Evolutionary conservation across 371 early-diverging fungal species (phyloP).

Genomic region (Massospora cicadina): DNA sequence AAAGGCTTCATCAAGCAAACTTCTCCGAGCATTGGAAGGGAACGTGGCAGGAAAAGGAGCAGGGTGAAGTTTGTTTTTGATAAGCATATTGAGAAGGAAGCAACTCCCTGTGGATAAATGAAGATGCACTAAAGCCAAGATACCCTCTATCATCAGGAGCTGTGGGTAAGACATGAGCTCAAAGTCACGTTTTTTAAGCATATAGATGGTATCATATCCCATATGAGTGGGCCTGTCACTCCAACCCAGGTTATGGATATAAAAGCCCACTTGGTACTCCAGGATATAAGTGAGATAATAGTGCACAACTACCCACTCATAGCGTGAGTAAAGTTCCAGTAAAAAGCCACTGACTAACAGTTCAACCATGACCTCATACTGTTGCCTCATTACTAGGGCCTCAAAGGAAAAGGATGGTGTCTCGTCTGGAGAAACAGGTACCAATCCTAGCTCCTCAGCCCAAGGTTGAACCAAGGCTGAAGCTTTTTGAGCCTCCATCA

Average conservation of each 20-base stretch:
- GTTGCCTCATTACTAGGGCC: background rate
- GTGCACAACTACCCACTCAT: background rate
- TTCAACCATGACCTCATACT: background rate
- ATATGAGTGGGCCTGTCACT: background rate
- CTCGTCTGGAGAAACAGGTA: background rate
- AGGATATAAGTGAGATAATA: background rate
- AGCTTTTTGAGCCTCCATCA: background rate
- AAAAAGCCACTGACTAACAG: constrained; percentile 1
- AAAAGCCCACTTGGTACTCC: constrained; percentile 9
- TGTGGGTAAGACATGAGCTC: background rate
- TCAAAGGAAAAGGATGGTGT: background rate
- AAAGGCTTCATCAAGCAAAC: background rate
- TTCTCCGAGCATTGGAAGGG: background rate
- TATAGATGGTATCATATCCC: background rate
- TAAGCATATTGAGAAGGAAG: background rate
- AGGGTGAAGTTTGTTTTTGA: background rate
- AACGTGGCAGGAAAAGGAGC: background rate
- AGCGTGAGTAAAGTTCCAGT: background rate
- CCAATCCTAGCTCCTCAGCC: background rate
- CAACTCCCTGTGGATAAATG: background rate
- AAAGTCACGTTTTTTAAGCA: background rate
- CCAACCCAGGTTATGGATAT: background rate
- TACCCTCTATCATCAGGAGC: background rate
- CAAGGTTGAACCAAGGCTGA: background rate
- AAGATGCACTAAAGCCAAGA: background rate